Conservation (phyloP, 1,284 basidiomycete species). For the Lentinula novae-zelandiae region DNA sequence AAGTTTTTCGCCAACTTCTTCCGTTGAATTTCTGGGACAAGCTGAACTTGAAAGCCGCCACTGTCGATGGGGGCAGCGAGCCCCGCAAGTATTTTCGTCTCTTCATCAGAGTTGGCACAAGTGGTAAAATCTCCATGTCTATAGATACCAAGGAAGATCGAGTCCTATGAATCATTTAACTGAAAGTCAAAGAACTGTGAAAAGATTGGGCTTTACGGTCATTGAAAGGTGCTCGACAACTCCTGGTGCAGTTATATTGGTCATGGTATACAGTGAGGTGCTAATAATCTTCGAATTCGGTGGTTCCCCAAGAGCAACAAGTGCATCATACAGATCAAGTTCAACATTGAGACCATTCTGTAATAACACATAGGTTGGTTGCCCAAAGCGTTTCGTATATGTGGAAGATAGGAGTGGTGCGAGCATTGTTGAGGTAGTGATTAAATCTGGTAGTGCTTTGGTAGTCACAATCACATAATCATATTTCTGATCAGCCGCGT, state of each 20-base stretch:
- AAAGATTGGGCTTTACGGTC: not conserved
- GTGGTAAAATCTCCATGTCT: slow-evolving; percentile 25
- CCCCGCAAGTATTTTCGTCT: slow-evolving; percentile 12
- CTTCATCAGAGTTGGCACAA: slow-evolving; percentile 26
- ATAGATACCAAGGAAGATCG: slow-evolving; percentile 33
- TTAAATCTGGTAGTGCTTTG: slow-evolving; percentile 14
- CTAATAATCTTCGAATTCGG: slow-evolving; percentile 13
- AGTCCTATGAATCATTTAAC: slow-evolving; percentile 25
- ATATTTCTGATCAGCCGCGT: slow-evolving; percentile 17
- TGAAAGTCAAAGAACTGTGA: not conserved
- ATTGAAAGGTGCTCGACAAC: slow-evolving; percentile 11
- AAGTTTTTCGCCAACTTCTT: slow-evolving; percentile 42
- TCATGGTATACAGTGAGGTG: slow-evolving; percentile 12
- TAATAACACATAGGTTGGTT: slow-evolving; percentile 14
- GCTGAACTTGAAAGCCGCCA: not conserved
- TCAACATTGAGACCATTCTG: slow-evolving; percentile 17
- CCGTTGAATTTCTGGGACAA: slow-evolving; percentile 35
- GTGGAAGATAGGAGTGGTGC: slow-evolving; percentile 10
- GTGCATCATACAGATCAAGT: slow-evolving; percentile 11
- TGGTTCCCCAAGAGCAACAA: not conserved
- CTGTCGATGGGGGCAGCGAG: not conserved
- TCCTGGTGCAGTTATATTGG: slow-evolving; percentile 13
- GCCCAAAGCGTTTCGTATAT: slow-evolving; percentile 7
- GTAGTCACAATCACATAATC: slow-evolving; percentile 14
- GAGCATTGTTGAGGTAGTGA: slow-evolving; percentile 12